These are phyloP conservation scores for Leccinum obscurum DNA, from an alignment of 768 basidiomycete genomes.

Conservation along the genomic window DNA sequence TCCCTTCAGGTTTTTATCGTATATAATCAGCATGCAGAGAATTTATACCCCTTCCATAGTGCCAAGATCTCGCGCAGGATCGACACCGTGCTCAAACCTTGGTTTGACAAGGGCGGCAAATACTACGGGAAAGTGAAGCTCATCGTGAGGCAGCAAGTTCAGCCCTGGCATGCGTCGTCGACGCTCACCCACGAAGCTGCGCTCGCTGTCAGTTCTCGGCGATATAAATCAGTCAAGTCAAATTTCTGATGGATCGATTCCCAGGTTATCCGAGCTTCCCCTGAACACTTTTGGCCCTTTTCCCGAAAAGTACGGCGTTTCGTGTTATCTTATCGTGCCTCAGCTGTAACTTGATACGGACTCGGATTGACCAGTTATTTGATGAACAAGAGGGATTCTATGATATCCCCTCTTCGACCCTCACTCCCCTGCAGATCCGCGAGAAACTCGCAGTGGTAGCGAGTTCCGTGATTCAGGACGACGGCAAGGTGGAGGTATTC, in stretches of 20 bases:
- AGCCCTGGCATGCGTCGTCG: constrained; percentile 64
- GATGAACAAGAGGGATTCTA: constrained; percentile 12
- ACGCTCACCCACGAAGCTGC: constrained; percentile 73
- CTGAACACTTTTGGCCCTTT: constrained; percentile 80
- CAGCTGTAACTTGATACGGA: background rate
- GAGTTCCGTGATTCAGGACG: constrained; percentile 48
- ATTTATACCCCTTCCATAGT: constrained; percentile 33
- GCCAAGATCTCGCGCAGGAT: constrained; percentile 62
- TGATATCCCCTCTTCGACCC: constrained; percentile 54
- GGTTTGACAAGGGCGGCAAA: constrained; percentile 55
- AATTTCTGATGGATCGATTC: background rate
- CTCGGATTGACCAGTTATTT: constrained; percentile 56
- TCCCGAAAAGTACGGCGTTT: constrained; percentile 53
- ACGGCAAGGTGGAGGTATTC: constrained; percentile 40
- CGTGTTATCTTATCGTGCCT: background rate
- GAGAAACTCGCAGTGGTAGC: constrained; percentile 68
- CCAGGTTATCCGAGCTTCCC: constrained; percentile 70
- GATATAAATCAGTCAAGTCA: background rate
- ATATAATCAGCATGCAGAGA: background rate
- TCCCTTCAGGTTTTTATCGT: constrained; percentile 60
- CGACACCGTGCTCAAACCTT: constrained; percentile 45
- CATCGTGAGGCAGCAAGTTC: constrained; percentile 69
- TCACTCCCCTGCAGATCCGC: constrained; percentile 72
- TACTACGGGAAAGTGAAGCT: constrained; percentile 74
- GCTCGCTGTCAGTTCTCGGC: constrained; percentile 50